Percentiles rank a stretch among this genome's conserved stretches.
Evolutionary conservation across 2,329 filamentous ascomycete genomes (phyloP).

Genomic region (Stylonectria norvegica): DNA sequence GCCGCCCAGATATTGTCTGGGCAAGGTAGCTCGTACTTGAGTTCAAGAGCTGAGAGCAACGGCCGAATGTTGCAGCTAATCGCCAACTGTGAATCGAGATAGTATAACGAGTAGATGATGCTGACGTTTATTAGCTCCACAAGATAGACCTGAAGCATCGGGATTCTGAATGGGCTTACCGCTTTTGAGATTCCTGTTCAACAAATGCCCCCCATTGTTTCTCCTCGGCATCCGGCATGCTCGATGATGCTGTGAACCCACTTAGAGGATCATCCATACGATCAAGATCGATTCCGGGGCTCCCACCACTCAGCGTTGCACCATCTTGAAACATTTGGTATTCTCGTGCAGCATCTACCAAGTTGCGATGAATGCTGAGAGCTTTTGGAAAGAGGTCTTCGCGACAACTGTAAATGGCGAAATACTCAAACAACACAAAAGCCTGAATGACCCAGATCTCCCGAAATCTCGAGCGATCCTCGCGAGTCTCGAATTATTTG

Average conservation of each 20-base stretch:
- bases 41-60: conserved; percentile 6
- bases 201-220: conserved; percentile 8
- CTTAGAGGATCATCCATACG: conserved; percentile 2
- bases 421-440: conserved; percentile 10
- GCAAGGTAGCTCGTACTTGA: conserved; percentile 11
- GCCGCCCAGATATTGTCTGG: conserved; percentile 10
- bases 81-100: conserved; percentile 8
- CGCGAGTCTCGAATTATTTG: conserved; percentile 1
- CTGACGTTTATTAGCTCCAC: background rate
- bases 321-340: conserved; percentile 10
- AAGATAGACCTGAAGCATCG: no score
- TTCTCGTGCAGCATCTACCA: conserved; percentile 6
- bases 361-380: conserved; percentile 3
- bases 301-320: conserved; percentile 3
- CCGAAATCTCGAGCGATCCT: conserved; percentile 7
- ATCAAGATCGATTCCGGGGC: conserved; percentile 4
- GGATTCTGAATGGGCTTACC: background rate
- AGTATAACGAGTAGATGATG: conserved; percentile 9
- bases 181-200: conserved; percentile 8
- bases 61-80: conserved; percentile 11
- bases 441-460: conserved; percentile 11
- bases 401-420: conserved; percentile 10
- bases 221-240: conserved; percentile 2
- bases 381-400: conserved; percentile 8
- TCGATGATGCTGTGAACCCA: no score